Conservation (phyloP, 176 grass and related monocot genomes). For the Carex littledalei region DNA sequence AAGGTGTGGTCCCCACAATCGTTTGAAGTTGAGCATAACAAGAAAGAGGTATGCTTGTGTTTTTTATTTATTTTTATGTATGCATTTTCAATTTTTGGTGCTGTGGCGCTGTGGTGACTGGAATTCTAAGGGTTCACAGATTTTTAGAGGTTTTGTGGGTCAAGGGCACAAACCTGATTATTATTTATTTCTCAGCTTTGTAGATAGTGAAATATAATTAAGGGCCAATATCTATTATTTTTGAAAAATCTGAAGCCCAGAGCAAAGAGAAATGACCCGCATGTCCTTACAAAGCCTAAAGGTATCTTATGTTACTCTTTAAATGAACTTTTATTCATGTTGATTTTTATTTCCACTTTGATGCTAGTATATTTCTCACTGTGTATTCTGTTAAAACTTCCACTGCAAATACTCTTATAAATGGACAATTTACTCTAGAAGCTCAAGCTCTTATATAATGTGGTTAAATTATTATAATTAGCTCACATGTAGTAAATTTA, state of each 20-base stretch:
- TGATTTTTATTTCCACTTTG: background rate
- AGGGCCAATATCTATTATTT: background rate
- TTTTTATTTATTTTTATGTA: background rate
- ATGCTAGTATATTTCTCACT: background rate
- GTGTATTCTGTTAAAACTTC: background rate
- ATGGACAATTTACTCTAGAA: background rate
- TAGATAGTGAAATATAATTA: background rate
- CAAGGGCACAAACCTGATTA: conserved; percentile 1
- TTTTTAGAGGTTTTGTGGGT: background rate
- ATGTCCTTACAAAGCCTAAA: background rate
- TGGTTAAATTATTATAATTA: background rate
- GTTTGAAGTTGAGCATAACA: background rate
- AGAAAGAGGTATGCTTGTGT: conserved; percentile 38
- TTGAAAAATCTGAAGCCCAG: background rate
- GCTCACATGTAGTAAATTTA: background rate
- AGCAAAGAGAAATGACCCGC: background rate
- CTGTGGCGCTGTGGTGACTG: background rate
- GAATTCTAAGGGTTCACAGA: background rate
- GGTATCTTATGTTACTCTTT: background rate
- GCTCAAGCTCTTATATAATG: background rate
- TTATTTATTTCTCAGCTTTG: background rate
- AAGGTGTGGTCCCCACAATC: conserved; percentile 66
- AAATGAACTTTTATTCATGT: background rate
- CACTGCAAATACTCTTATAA: background rate
- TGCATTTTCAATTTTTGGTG: background rate